Conservation (phyloP, 371 early-diverging fungal species). For the Apophysomyces elegans region DNA sequence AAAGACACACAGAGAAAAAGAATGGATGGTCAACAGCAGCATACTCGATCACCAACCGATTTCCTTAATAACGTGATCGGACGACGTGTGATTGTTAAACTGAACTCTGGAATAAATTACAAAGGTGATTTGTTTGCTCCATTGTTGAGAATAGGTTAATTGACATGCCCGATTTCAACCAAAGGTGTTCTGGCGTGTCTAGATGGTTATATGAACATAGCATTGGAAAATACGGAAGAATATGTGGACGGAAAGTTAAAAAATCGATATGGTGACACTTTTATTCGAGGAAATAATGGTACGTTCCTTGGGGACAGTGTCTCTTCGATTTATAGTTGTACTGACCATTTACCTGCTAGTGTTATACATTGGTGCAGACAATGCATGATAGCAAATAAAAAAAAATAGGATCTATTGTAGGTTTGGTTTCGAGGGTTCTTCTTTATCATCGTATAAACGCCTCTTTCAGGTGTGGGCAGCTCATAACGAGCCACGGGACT, state of each 20-base stretch:
- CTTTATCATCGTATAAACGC: slow-evolving; percentile 24
- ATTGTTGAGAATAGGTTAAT: background rate
- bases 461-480: slow-evolving; percentile 53
- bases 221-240: slow-evolving; percentile 95
- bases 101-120: slow-evolving; percentile 96
- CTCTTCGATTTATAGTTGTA: background rate
- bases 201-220: slow-evolving; percentile 99
- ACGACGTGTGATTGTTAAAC: slow-evolving; percentile 84
- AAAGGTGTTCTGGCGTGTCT: slow-evolving; percentile 93
- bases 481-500: slow-evolving; percentile 30
- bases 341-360: slow-evolving; percentile 24
- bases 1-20: background rate
- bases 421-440: too few species aligned
- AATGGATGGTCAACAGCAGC: slow-evolving; percentile 18
- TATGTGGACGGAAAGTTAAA: slow-evolving; percentile 91
- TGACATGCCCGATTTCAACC: background rate
- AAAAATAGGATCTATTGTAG: slow-evolving; percentile 4
- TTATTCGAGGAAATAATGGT: slow-evolving; percentile 98
- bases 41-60: slow-evolving; percentile 73
- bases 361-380: slow-evolving; percentile 53
- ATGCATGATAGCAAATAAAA: slow-evolving; percentile 26
- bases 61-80: slow-evolving; percentile 83
- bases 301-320: slow-evolving; percentile 15
- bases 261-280: slow-evolving; percentile 94
- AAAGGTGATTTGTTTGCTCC: slow-evolving; percentile 57